Base-by-base conservation (phyloP, 106 monocot genomes). In the Vanilla planifolia region DNA sequence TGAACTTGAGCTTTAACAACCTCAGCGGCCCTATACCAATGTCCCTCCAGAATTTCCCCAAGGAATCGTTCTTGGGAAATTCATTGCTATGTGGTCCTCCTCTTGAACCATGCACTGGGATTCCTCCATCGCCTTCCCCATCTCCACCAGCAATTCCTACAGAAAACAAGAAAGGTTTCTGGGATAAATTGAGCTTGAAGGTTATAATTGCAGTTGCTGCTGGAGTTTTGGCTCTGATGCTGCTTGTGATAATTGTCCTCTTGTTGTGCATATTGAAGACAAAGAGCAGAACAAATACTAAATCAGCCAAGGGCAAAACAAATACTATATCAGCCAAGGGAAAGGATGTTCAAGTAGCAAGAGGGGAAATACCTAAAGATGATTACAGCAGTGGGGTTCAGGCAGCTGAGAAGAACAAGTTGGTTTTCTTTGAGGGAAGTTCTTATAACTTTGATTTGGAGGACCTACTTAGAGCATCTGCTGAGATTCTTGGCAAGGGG, bases 401-500 rank as follows among this genome's bases (percentile, higher is more conserved):
- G 53, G 79, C 73, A 17, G 76, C 73, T 24, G 75, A 85, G 64
- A 76, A 59, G 64, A 84, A 84, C 43, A 84, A 84, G 19, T 58
- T 84, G 52, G 69, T 72, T 33, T 84, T 84, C 59, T 84, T 84
- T 24, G 79, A 79, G 46, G 75, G 79, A 0, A 75, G 75, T 62
- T 55, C 75, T 19, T 79, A 79, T 45, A 71, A 68, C 35, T 84
- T 84, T 52, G 84, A 84, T 28, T 42, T 84, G 37, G 84, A 84
- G 32, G 79, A 84, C 72, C 64, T 84, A 20, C 44, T 84, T 41
- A 78, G 84, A 59, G 84, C 79, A 61, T 84, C 84, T 42, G 79
- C 84, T 33, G 84, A 84, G 61, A 72, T 84, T 46, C 75, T 84
- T 46, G 84, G 84, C 52, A 79, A 84, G 48, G 84, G 84, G 14